phyloP scores from a whole-genome alignment of 176 grass and related monocot genomes.

The Oryza australiensis region DNA sequence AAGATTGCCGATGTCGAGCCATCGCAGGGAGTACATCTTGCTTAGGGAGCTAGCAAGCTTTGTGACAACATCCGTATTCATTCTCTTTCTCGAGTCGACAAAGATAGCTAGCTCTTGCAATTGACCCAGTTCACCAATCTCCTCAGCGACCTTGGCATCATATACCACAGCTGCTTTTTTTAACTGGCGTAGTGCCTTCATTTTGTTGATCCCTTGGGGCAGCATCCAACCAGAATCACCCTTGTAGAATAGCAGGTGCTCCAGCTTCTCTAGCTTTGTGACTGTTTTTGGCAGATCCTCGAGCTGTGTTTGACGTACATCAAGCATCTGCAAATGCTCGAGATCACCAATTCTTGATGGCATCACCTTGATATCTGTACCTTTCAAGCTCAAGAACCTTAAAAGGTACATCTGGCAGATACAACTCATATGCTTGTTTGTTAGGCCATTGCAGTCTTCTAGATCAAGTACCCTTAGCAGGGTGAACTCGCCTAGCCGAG shows the following conservation, averaged over 20 bases:
- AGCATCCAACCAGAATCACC: background rate
- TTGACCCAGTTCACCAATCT: background rate
- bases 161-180: background rate
- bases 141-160: background rate
- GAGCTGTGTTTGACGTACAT: background rate
- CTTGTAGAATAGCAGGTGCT: background rate
- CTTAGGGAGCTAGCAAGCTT: background rate
- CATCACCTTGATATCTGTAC: background rate
- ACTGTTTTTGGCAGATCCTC: background rate
- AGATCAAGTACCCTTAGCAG: conserved; percentile 28
- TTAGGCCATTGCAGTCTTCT: background rate
- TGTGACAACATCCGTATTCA: background rate
- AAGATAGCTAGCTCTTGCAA: background rate
- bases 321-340: background rate
- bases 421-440: background rate
- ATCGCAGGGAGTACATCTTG: background rate
- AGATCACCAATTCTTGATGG: background rate
- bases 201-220: background rate
- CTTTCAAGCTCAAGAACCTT: conserved; percentile 13
- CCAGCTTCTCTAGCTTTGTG: background rate
- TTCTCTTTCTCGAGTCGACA: background rate
- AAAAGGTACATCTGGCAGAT: background rate
- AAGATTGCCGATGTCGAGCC: background rate
- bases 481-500: background rate
- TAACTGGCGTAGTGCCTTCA: background rate